phyloP scores from a whole-genome alignment of 2,329 filamentous ascomycete species.

The Colletotrichum lindemuthianum region DNA sequence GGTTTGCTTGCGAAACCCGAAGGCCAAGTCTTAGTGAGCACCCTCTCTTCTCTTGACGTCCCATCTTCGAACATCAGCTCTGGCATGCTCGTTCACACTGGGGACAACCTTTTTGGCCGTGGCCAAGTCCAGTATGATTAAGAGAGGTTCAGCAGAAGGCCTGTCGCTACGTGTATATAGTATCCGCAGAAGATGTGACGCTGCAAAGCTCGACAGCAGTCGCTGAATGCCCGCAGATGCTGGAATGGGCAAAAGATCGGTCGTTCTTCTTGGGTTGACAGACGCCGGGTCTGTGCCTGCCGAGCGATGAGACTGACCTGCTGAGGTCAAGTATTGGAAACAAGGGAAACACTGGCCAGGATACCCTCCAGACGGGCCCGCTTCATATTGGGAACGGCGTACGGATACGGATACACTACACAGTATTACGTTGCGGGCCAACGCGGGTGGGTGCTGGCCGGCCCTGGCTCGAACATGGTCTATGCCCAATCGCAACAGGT shows the following conservation, averaged over 20 bases:
- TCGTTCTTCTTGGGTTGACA: slow-evolving; percentile 14
- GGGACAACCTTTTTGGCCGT: too few species aligned
- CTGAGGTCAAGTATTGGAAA: slow-evolving; percentile 13
- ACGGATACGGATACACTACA: too few species aligned
- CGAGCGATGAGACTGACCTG: slow-evolving; percentile 31
- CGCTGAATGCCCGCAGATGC: slow-evolving; percentile 19
- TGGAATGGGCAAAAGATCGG: slow-evolving; percentile 11
- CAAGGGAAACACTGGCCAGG: slow-evolving; percentile 12
- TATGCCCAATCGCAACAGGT: slow-evolving; percentile 27
- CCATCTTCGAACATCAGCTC: too few species aligned
- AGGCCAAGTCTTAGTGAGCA: neutral
- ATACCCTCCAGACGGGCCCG: slow-evolving; percentile 31
- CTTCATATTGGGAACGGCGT: slow-evolving; percentile 34
- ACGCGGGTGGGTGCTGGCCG: slow-evolving; percentile 30
- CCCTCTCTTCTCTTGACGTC: too few species aligned
- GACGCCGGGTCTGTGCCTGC: slow-evolving; percentile 26
- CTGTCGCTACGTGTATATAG: neutral
- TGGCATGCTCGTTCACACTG: too few species aligned
- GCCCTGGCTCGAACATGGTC: slow-evolving; percentile 23
- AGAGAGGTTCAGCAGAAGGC: neutral
- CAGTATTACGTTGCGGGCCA: slow-evolving; percentile 32
- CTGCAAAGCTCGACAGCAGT: neutral
- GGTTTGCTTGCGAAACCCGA: neutral
- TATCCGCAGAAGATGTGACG: too few species aligned
- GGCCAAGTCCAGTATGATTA: too few species aligned